Conservation (phyloP, 345 rosid genomes). For the Sonneratia alba region DNA sequence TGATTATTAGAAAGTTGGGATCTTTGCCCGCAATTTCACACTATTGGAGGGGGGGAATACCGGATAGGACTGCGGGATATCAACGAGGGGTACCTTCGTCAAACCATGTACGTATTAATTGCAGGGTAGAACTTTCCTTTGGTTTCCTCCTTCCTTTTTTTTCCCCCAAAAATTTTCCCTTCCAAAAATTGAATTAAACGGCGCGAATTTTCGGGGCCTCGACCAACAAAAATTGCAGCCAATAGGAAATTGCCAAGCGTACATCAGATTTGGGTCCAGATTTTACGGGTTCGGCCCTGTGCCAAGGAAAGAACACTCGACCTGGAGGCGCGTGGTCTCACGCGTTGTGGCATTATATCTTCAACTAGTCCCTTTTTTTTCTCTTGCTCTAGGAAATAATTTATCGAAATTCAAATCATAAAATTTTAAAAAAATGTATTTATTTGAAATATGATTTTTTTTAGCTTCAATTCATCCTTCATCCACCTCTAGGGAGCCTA, state of each 20-base stretch:
- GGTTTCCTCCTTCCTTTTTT: neutral
- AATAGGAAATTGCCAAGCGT: conserved; percentile 6
- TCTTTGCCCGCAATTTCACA: no score
- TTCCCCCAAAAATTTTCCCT: neutral
- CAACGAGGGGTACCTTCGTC: neutral
- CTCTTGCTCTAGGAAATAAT: no score
- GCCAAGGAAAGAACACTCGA: neutral
- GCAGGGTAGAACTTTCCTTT: neutral
- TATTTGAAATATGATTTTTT: no score
- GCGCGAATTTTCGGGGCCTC: conserved; percentile 29
- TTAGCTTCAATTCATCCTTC: no score
- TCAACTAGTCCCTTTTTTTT: no score
- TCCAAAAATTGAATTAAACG: conserved; percentile 11
- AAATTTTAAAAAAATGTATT: no score
- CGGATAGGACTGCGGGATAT: neutral
- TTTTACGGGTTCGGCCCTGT: neutral
- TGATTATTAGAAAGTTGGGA: neutral
- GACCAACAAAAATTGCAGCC: conserved; percentile 5
- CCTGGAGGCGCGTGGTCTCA: neutral
- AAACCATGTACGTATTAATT: neutral
- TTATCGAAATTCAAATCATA: no score
- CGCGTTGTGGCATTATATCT: neutral
- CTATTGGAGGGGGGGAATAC: neutral
- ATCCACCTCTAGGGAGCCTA: no score
- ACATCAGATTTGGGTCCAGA: neutral